These are phyloP conservation scores for Suhomyces sp. DNA, from an alignment of 805 yeast genomes.

Conservation along the genomic window DNA sequence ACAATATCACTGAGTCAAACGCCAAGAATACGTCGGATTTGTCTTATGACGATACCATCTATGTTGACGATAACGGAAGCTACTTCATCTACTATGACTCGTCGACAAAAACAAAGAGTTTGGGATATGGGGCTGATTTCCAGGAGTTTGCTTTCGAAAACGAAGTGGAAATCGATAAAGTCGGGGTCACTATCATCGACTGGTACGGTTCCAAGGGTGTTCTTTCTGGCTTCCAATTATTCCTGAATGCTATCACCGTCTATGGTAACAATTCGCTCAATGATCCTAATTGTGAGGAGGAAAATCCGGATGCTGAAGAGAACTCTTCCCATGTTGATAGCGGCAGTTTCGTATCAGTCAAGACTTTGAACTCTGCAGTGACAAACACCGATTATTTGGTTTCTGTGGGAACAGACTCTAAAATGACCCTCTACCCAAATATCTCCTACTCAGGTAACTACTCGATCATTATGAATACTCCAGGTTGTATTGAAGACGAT, in stretches of 20 bases:
- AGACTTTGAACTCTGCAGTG: constrained; percentile 18
- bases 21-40: constrained; percentile 20
- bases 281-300: constrained; percentile 55
- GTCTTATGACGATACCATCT: constrained; percentile 24
- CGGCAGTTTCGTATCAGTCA: constrained; percentile 31
- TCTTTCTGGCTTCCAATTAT: constrained; percentile 70
- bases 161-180: constrained; percentile 52
- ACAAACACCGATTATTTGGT: constrained; percentile 33
- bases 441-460: constrained; percentile 73
- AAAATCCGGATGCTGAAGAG: constrained; percentile 15
- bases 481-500: constrained; percentile 72
- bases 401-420: constrained; percentile 24
- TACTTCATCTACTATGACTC: constrained; percentile 34
- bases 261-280: constrained; percentile 77
- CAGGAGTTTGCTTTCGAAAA: constrained; percentile 85
- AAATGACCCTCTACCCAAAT: constrained; percentile 57
- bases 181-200: constrained; percentile 61
- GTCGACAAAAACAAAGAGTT: constrained; percentile 29
- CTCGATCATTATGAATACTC: constrained; percentile 71
- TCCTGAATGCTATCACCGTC: constrained; percentile 53
- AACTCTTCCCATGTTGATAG: constrained; percentile 23
- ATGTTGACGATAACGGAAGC: constrained; percentile 35
- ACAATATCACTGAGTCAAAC: constrained; percentile 22
- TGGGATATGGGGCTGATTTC: constrained; percentile 48
- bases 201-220: constrained; percentile 72